Conservation (phyloP, 345 rosid genomes). For the Tarenaya hassleriana region DNA sequence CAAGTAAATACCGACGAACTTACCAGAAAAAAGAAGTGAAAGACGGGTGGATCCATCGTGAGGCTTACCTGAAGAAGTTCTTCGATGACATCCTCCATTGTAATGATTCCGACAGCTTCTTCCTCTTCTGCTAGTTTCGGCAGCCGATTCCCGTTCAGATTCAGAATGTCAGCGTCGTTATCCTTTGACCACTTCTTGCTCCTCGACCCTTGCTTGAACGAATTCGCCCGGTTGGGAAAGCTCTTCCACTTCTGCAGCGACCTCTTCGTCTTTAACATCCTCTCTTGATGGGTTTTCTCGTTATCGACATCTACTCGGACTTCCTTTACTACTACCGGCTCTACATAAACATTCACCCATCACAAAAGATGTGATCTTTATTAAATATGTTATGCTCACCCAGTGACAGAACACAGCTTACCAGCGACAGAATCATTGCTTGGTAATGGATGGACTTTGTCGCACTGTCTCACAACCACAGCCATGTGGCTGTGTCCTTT, state of each 20-base stretch:
- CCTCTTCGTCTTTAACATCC: constrained; percentile 39
- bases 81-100: constrained; percentile 97
- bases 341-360: constrained; percentile 21
- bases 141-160: constrained; percentile 44
- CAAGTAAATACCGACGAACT: background rate
- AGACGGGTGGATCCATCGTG: background rate
- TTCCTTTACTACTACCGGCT: constrained; percentile 39
- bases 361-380: constrained; percentile 2
- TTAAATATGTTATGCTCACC: constrained; percentile 6
- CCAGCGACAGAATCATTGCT: constrained; percentile 10
- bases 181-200: constrained; percentile 69
- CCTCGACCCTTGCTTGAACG: constrained; percentile 37
- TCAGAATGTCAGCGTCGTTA: constrained; percentile 51
- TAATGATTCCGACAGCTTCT: constrained; percentile 76
- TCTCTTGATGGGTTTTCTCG: constrained; percentile 35
- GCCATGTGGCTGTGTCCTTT: constrained; percentile 99
- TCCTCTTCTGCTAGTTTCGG: constrained; percentile 63
- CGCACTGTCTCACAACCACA: constrained; percentile 52
- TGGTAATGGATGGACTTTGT: constrained; percentile 17
- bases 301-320: constrained; percentile 50
- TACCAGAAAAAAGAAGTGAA: background rate
- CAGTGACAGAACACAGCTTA: background rate
- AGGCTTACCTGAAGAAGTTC: constrained; percentile 69
- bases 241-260: constrained; percentile 70
- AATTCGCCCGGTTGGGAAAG: constrained; percentile 43